Percentiles rank a stretch among this genome's conserved stretches.
Conservation (phyloP, 2,329 filamentous ascomycete species). For the Fusarium odoratissimum region DNA sequence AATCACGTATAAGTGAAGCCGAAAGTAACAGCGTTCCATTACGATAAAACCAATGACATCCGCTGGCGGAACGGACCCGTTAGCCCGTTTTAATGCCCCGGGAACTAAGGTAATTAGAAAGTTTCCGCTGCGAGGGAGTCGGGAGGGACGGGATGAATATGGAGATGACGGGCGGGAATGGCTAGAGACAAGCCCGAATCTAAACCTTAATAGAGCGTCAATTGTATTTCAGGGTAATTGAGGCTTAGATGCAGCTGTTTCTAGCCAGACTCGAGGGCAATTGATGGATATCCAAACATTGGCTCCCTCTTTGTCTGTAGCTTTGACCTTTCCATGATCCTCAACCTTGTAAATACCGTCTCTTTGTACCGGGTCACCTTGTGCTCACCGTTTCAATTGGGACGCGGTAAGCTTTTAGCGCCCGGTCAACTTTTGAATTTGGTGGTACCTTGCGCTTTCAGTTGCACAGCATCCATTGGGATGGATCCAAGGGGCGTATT, state of each 20-base stretch:
- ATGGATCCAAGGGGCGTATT: conserved; percentile 7
- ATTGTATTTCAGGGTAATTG: neutral
- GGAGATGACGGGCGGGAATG: conserved; percentile 19
- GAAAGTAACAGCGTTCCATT: neutral
- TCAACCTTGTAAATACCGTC: conserved; percentile 14
- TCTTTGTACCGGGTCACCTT: conserved; percentile 4
- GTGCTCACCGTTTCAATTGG: conserved; percentile 24
- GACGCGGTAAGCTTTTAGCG: conserved; percentile 28
- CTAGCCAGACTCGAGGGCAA: neutral
- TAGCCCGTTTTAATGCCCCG: conserved; percentile 1
- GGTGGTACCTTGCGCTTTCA: conserved; percentile 4
- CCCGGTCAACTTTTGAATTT: neutral
- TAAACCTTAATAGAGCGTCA: conserved; percentile 1
- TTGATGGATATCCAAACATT: neutral
- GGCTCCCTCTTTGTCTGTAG: conserved; percentile 24
- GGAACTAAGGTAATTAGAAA: conserved; percentile 28
- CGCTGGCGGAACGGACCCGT: conserved; percentile 12
- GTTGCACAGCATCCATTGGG: conserved; percentile 5
- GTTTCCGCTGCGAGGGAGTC: conserved; percentile 11
- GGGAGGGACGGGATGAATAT: conserved; percentile 3
- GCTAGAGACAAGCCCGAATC: neutral
- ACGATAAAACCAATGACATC: conserved; percentile 24
- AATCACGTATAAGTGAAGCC: neutral
- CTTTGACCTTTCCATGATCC: conserved; percentile 15
- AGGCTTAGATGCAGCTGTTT: neutral